Evolutionary conservation across 805 yeast species (phyloP).

Genomic region (Candida adriatica): DNA sequence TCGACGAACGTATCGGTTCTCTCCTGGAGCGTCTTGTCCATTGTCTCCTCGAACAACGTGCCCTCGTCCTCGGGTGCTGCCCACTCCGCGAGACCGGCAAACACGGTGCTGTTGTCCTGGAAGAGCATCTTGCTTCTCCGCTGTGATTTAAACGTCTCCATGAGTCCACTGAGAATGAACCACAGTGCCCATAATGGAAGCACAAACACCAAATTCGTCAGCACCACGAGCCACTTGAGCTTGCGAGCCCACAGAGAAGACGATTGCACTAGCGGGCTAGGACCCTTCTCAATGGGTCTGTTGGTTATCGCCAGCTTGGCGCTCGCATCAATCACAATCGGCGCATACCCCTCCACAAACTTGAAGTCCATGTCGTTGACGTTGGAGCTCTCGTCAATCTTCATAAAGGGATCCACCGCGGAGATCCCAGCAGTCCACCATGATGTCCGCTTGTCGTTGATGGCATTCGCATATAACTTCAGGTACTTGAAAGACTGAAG

Average conservation of each 20-base stretch:
- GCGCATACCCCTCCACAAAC: slow-evolving; percentile 46
- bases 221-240: slow-evolving; percentile 42
- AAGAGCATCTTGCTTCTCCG: slow-evolving; percentile 28
- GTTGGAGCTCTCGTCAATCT: slow-evolving; percentile 36
- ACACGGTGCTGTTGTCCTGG: slow-evolving; percentile 22
- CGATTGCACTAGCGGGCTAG: slow-evolving; percentile 2
- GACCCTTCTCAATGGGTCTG: slow-evolving; percentile 13
- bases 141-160: slow-evolving; percentile 35
- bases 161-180: slow-evolving; percentile 39
- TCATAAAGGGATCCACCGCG: slow-evolving; percentile 48
- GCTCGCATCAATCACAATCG: slow-evolving; percentile 46
- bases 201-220: slow-evolving; percentile 39
- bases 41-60: not conserved
- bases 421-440: slow-evolving; percentile 81
- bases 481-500: slow-evolving; percentile 45
- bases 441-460: slow-evolving; percentile 73
- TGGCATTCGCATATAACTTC: slow-evolving; percentile 65
- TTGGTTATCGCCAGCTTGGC: slow-evolving; percentile 32
- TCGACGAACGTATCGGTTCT: slow-evolving; percentile 62
- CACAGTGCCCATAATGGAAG: slow-evolving; percentile 63
- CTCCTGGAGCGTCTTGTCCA: slow-evolving; percentile 44
- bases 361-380: slow-evolving; percentile 32
- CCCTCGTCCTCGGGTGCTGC: slow-evolving; percentile 4
- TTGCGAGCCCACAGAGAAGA: slow-evolving; percentile 31
- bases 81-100: slow-evolving; percentile 17